Base-by-base conservation (phyloP, 1,284 basidiomycete genomes). In the Ganoderma leucocontextum region DNA sequence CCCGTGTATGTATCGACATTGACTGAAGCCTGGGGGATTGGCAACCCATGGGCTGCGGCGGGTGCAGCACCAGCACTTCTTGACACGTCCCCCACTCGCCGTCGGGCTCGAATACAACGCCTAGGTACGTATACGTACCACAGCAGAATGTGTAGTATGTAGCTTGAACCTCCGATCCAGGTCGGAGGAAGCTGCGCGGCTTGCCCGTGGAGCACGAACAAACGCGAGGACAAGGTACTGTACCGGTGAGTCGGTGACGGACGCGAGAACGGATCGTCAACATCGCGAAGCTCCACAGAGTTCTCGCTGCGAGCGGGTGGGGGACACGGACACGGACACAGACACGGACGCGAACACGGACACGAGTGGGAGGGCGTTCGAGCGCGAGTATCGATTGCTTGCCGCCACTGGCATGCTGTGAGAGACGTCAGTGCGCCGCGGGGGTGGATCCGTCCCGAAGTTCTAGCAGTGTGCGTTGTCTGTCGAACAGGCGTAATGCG, bases 181-280 rank as follows among this genome's bases (percentile, higher is more conserved):
- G 53, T 70, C 68, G 65, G 68, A 70, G 65, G 22, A 25, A 22
- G 39, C 25, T 68, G 49, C 63, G 36, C 61, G 42, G 19, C 53
- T 60, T 41, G 44, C 41, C 41, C 33, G 29, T 58, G 52, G 33
- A 55, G 52, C 25, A 55, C 25, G 29, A 17, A 9, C 52, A 29
- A 33, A 29, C 0, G 15, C 52, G 15, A 49, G 10, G 47, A 25
- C 22, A 25, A 13, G 29, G 29, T 29, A 29, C 29, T 1, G 29
- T 29, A 29, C 29, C 29, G 47, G 44, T 47, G 44, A 49, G 2
- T 2, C 29, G 47, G 44, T 47, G 44, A 49, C 22, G 22, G 47
- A 49, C 47, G 12, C 10, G 22, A 49, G 29, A 35, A 55, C 7
- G 53, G 25, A 55, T 35, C 15, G 1, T 13, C 8, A 10, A 10